These are phyloP conservation scores for Oxalis stricta DNA, from an alignment of 441 rosid genomes.

Conservation along the genomic window DNA sequence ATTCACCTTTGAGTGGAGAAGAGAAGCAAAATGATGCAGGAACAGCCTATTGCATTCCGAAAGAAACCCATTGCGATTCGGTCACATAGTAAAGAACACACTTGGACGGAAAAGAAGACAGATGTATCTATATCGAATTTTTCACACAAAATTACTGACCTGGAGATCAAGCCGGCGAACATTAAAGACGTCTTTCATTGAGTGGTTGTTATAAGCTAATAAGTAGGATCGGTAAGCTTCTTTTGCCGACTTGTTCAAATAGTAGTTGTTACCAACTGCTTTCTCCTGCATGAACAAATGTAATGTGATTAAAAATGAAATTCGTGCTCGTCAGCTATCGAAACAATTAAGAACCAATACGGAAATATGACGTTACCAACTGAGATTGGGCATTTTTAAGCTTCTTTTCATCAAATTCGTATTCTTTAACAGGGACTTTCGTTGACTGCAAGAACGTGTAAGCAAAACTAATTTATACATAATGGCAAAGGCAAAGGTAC, in stretches of 20 bases:
- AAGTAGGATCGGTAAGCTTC: constrained; percentile 90
- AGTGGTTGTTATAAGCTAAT: constrained; percentile 85
- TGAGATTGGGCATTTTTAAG: constrained; percentile 72
- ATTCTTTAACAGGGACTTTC: constrained; percentile 89
- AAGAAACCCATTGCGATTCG: background rate
- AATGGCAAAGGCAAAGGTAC: background rate
- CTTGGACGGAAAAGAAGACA: too few species aligned
- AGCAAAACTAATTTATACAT: constrained; percentile 3
- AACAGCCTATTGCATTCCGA: constrained; percentile 46
- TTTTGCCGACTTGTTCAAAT: constrained; percentile 76
- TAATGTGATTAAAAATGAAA: constrained; percentile 2
- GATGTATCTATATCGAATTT: too few species aligned
- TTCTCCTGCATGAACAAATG: constrained; percentile 53
- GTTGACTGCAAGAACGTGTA: constrained; percentile 38
- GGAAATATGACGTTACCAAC: constrained; percentile 38
- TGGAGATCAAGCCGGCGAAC: constrained; percentile 89
- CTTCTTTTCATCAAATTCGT: constrained; percentile 74
- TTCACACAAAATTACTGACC: constrained; percentile 24
- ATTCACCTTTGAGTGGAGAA: constrained; percentile 75
- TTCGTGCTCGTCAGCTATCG: background rate
- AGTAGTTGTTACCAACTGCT: constrained; percentile 54
- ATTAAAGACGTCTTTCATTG: constrained; percentile 86
- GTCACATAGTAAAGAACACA: background rate
- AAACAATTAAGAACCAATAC: background rate
- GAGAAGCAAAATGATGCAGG: constrained; percentile 93